phyloP scores from a whole-genome alignment of 352 stramenopile genomes.

The Globisporangium splendens region DNA sequence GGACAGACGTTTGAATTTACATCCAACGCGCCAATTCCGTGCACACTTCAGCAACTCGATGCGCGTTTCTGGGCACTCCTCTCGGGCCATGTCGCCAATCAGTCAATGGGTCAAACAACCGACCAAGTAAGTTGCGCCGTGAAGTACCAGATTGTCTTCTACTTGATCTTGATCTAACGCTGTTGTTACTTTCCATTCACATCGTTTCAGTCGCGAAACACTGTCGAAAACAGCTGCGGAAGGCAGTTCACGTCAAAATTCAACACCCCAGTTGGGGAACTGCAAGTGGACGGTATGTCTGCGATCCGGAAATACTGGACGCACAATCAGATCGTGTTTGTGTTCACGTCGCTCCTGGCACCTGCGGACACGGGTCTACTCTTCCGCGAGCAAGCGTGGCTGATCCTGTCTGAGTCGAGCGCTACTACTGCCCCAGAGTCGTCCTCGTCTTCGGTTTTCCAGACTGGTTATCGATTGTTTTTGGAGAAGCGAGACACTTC shows the following conservation, averaged over 20 bases:
- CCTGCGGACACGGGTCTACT: neutral
- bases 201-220: neutral
- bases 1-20: conserved; percentile 8
- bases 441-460: neutral
- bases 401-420: neutral
- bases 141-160: neutral
- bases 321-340: neutral
- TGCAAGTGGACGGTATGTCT: neutral
- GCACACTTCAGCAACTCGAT: neutral
- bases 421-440: neutral
- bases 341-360: neutral
- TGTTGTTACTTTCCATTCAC: neutral
- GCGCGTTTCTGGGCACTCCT: conserved; percentile 3
- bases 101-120: neutral
- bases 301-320: conserved; percentile 1
- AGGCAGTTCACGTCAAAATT: neutral
- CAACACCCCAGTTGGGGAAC: neutral
- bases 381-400: conserved; percentile 5
- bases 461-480: neutral
- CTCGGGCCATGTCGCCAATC: neutral
- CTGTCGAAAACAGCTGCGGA: neutral
- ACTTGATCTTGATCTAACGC: too few relatives aligned
- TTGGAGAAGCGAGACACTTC: neutral
- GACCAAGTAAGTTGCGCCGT: neutral
- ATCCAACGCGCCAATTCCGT: conserved; percentile 3